These are phyloP conservation scores for Astrothelium macrocarpum DNA, from an alignment of 495 filamentous ascomycete species.

Conservation along the genomic window DNA sequence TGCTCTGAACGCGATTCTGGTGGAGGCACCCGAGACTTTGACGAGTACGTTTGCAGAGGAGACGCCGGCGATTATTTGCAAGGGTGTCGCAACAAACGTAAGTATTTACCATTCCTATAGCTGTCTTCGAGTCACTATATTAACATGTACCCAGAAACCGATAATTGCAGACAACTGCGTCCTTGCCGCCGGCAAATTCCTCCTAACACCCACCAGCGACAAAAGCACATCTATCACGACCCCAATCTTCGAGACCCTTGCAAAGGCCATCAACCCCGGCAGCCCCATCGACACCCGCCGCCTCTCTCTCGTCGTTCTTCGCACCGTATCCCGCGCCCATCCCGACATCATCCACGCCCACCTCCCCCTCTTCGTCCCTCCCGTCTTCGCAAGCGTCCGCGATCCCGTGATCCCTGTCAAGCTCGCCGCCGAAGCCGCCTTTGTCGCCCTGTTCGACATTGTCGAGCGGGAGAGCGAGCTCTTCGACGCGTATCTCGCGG, in stretches of 20 bases:
- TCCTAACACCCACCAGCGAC: constrained; percentile 51
- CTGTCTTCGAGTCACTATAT: background rate
- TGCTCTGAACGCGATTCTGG: constrained; percentile 76
- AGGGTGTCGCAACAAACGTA: constrained; percentile 60
- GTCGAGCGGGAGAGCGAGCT: constrained; percentile 75
- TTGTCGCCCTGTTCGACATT: constrained; percentile 86
- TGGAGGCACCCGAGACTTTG: constrained; percentile 63
- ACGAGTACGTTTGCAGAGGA: constrained; percentile 57
- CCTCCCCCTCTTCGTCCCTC: constrained; percentile 63
- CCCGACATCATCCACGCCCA: constrained; percentile 71
- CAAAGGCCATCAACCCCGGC: constrained; percentile 64
- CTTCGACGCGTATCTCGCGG: constrained; percentile 83
- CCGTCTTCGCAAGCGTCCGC: constrained; percentile 81
- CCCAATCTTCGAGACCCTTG: constrained; percentile 65
- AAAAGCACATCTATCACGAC: constrained; percentile 64
- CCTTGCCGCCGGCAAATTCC: constrained; percentile 89
- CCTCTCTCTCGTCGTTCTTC: constrained; percentile 77
- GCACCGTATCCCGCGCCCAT: constrained; percentile 68
- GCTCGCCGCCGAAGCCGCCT: constrained; percentile 86
- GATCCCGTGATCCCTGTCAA: constrained; percentile 95
- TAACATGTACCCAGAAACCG: constrained; percentile 38
- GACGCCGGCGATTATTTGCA: constrained; percentile 61
- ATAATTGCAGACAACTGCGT: constrained; percentile 84
- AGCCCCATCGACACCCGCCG: constrained; percentile 72
- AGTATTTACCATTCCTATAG: constrained; percentile 36